phyloP scores from a whole-genome alignment of 129 eudicot species.

The Centrapalus pauciflorus region DNA sequence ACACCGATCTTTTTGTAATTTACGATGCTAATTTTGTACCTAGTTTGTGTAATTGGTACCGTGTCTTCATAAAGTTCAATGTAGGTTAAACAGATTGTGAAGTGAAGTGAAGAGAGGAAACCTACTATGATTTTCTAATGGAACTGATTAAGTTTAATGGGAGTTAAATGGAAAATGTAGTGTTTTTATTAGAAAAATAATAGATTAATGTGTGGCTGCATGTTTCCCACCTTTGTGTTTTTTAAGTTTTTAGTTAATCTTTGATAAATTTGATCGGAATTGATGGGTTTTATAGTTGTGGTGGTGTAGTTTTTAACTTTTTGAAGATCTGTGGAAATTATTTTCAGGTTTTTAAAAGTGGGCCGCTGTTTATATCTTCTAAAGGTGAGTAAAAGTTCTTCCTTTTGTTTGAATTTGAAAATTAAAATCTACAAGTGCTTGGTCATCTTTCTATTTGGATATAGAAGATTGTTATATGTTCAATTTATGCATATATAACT shows the following conservation, averaged over 20 bases:
- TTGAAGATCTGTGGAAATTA: background rate
- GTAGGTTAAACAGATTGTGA: conserved; percentile 4
- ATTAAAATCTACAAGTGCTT: background rate
- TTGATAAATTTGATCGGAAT: background rate
- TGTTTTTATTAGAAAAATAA: background rate
- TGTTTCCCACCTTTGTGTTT: background rate
- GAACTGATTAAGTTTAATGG: background rate
- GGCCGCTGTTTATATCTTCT: conserved; percentile 89
- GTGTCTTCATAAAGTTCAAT: conserved; percentile 3
- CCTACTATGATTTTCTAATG: background rate
- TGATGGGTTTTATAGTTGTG: conserved; percentile 1
- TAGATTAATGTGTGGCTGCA: background rate
- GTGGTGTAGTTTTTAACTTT: background rate
- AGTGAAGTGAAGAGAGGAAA: background rate
- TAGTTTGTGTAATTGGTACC: background rate
- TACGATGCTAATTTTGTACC: background rate
- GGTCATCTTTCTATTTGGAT: background rate
- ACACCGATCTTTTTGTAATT: background rate
- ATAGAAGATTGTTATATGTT: too few relatives aligned
- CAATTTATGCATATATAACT: background rate
- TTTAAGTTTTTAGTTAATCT: background rate
- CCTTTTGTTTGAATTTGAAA: background rate
- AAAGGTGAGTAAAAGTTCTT: conserved; percentile 53
- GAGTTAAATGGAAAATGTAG: conserved; percentile 3
- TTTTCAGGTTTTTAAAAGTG: conserved; percentile 88